Conservation (phyloP, 2,329 filamentous ascomycete genomes). For the Fusarium dimerum region DNA sequence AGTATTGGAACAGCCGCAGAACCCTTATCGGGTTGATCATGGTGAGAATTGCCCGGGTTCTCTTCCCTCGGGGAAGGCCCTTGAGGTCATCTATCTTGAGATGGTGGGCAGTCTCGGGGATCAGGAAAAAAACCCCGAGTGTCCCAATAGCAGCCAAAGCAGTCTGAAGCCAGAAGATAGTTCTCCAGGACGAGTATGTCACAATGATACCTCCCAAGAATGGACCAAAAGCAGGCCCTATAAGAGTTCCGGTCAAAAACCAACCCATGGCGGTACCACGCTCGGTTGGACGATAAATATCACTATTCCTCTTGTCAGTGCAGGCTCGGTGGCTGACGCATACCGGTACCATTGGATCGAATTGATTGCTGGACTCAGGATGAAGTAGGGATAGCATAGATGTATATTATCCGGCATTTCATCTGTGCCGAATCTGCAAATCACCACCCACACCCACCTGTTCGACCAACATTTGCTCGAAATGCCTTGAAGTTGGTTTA, state of each 20-base stretch:
- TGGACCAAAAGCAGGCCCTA: conserved; percentile 70
- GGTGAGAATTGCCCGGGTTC: conserved; percentile 55
- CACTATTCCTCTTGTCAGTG: conserved; percentile 36
- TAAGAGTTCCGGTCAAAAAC: conserved; percentile 70
- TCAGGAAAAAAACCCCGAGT: conserved; percentile 62
- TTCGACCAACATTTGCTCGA: too few relatives aligned
- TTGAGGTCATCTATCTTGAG: conserved; percentile 63
- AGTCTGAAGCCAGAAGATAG: conserved; percentile 77
- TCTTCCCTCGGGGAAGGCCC: conserved; percentile 51
- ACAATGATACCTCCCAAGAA: conserved; percentile 77
- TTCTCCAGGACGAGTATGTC: conserved; percentile 71
- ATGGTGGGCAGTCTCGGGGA: conserved; percentile 73
- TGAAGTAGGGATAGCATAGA: too few relatives aligned
- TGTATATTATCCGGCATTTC: too few relatives aligned
- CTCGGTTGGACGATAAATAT: conserved; percentile 66
- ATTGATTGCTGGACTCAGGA: too few relatives aligned
- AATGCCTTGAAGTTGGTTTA: background rate
- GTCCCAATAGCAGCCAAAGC: conserved; percentile 63
- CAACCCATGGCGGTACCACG: conserved; percentile 73
- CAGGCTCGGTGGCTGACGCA: background rate
- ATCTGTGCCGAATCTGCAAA: too few relatives aligned
- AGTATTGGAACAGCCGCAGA: conserved; percentile 64
- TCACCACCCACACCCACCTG: too few relatives aligned
- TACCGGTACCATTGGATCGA: background rate
- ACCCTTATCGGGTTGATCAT: conserved; percentile 70